These are phyloP conservation scores for Buxus sempervirens DNA, from an alignment of 164 flowering plant species.

Conservation along the genomic window DNA sequence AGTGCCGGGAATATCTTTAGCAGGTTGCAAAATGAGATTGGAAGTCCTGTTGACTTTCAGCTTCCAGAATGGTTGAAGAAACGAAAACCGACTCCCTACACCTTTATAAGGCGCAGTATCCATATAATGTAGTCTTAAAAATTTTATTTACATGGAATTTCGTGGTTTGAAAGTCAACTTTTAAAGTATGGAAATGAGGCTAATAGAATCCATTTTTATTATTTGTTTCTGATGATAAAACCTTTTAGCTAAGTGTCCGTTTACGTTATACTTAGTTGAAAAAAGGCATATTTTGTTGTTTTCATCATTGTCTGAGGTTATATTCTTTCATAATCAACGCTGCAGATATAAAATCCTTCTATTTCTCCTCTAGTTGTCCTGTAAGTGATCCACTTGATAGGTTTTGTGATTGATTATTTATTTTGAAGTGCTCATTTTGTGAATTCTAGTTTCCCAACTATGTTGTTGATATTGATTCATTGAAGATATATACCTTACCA, in stretches of 20 bases:
- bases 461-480: constrained; percentile 39
- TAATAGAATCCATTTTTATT: neutral
- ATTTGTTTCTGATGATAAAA: neutral
- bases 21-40: constrained; percentile 50
- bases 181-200: neutral
- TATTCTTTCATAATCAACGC: neutral
- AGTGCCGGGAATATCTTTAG: constrained; percentile 39
- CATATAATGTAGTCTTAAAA: constrained; percentile 13
- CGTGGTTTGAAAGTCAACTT: neutral
- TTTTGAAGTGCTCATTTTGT: neutral
- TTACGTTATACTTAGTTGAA: no score
- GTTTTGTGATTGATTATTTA: neutral
- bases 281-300: no score
- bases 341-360: neutral
- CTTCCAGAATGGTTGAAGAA: constrained; percentile 68
- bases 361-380: neutral
- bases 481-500: constrained; percentile 77
- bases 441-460: neutral
- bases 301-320: no score
- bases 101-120: constrained; percentile 81
- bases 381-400: neutral
- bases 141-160: neutral
- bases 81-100: constrained; percentile 47
- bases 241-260: neutral
- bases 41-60: constrained; percentile 65